Conservation (phyloP, 495 filamentous ascomycete genomes). For the Penicillium chermesinum region DNA sequence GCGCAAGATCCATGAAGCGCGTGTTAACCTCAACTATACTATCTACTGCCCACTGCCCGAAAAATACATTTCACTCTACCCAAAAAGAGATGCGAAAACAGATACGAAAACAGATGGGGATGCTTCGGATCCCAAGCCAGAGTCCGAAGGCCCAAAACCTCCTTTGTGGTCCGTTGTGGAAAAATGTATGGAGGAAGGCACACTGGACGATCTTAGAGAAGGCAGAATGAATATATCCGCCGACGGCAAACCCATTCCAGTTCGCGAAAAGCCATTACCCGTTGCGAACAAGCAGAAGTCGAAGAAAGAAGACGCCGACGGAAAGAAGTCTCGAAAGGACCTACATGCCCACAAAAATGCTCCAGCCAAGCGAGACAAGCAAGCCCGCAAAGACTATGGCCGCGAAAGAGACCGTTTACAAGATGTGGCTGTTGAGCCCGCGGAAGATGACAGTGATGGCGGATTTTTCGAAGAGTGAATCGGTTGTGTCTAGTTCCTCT, state of each 20-base stretch:
- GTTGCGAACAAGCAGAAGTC: slow-evolving; percentile 1
- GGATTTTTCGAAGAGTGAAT: slow-evolving; percentile 47
- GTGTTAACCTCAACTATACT: slow-evolving; percentile 83
- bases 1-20: slow-evolving; percentile 58
- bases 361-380: slow-evolving; percentile 9
- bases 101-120: slow-evolving; percentile 10
- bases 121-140: not conserved
- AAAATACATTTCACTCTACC: slow-evolving; percentile 75
- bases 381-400: slow-evolving; percentile 8
- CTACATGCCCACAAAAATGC: slow-evolving; percentile 2
- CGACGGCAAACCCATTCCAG: slow-evolving; percentile 18
- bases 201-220: slow-evolving; percentile 51
- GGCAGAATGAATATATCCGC: slow-evolving; percentile 38
- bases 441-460: slow-evolving; percentile 49
- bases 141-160: slow-evolving; percentile 32
- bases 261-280: not conserved
- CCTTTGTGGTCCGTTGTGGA: slow-evolving; percentile 68
- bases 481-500: slow-evolving; percentile 2
- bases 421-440: slow-evolving; percentile 8
- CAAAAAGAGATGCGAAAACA: slow-evolving; percentile 33
- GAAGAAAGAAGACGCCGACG: slow-evolving; percentile 8
- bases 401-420: slow-evolving; percentile 9
- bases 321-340: not conserved
- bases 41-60: slow-evolving; percentile 74
- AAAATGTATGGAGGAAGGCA: slow-evolving; percentile 61